These are phyloP conservation scores for Pestalotiopsis sp. DNA, from an alignment of 2,329 filamentous ascomycete species.

Conservation along the genomic window DNA sequence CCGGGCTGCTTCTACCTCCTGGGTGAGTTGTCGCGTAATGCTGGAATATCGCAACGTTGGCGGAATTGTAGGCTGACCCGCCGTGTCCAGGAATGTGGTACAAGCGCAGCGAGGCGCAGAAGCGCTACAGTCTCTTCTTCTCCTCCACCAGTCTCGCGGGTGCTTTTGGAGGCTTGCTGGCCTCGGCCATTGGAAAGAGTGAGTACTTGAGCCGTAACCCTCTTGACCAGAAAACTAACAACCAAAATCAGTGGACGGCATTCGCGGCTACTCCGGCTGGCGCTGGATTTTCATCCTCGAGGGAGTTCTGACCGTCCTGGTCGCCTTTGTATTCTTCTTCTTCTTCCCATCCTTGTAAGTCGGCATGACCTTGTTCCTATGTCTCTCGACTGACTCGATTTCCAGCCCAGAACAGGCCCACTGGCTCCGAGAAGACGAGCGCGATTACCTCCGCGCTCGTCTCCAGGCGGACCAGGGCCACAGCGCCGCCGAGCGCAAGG, in stretches of 20 bases:
- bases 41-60: no score
- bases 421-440: constrained; percentile 73
- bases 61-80: no score
- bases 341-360: constrained; percentile 66
- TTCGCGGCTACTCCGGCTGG: constrained; percentile 71
- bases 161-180: constrained; percentile 83
- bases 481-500: constrained; percentile 61
- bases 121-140: constrained; percentile 94
- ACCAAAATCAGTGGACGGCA: constrained; percentile 56
- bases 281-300: constrained; percentile 58
- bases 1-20: constrained; percentile 68
- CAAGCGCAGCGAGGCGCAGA: constrained; percentile 81
- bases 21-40: no score
- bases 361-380: accelerated
- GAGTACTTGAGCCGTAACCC: constrained; percentile 14
- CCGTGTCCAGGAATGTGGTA: constrained; percentile 76
- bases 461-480: constrained; percentile 69
- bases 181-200: constrained; percentile 82
- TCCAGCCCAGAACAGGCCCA: constrained; percentile 64
- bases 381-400: neutral
- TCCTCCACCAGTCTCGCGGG: constrained; percentile 76
- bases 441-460: constrained; percentile 63
- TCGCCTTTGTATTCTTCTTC: constrained; percentile 62
- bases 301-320: constrained; percentile 42
- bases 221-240: constrained; percentile 10